phyloP scores from a whole-genome alignment of 2,329 filamentous ascomycete species.

The Colletotrichum godetiae region DNA sequence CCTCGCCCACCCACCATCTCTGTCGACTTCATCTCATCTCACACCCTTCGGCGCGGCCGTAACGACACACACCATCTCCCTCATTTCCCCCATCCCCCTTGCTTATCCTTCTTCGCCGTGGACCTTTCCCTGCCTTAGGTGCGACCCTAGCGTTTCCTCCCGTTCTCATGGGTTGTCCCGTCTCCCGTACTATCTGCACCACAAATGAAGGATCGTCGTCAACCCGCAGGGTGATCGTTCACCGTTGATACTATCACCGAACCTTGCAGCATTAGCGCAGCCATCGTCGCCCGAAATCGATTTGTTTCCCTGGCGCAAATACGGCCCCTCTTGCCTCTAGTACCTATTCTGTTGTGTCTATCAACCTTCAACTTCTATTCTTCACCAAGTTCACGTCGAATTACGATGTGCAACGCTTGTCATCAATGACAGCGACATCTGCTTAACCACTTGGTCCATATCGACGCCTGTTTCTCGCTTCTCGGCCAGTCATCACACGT shows the following conservation, averaged over 20 bases:
- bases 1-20: neutral
- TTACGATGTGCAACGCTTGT: conserved; percentile 20
- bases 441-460: neutral
- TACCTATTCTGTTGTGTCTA: neutral
- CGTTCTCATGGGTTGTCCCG: conserved; percentile 4
- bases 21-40: conserved; percentile 16
- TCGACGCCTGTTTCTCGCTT: conserved; percentile 12
- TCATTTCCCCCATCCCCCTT: conserved; percentile 1
- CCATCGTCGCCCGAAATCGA: conserved; percentile 22
- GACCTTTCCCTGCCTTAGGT: neutral
- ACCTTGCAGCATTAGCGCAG: conserved; percentile 33
- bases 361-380: neutral
- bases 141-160: conserved; percentile 22
- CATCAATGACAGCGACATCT: conserved; percentile 28
- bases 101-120: conserved; percentile 2
- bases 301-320: conserved; percentile 10
- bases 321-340: neutral
- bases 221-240: conserved; percentile 33
- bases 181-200: conserved; percentile 29
- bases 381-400: conserved; percentile 4
- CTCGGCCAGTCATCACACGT: neutral
- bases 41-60: conserved; percentile 22
- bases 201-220: conserved; percentile 34
- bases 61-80: neutral
- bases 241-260: conserved; percentile 34